These are phyloP conservation scores for Stephania yunnanensis DNA, from an alignment of 164 flowering plant genomes.

Conservation along the genomic window DNA sequence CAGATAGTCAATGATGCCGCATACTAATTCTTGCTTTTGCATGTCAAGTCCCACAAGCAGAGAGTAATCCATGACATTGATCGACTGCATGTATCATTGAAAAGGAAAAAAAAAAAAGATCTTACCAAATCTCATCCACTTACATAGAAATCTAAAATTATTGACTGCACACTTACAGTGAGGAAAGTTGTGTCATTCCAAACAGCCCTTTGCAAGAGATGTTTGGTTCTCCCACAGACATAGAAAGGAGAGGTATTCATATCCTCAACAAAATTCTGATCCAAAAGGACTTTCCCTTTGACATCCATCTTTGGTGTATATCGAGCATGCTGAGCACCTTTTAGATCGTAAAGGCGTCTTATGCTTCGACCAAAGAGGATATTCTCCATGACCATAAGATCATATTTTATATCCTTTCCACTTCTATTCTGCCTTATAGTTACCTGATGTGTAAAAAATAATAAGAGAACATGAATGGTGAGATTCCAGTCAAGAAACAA, in stretches of 20 bases:
- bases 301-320: constrained; percentile 43
- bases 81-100: constrained; percentile 46
- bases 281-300: constrained; percentile 69
- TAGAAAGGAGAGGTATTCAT: constrained; percentile 69
- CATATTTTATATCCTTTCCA: constrained; percentile 63
- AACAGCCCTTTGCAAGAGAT: constrained; percentile 63
- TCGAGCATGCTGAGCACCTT: constrained; percentile 83
- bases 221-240: constrained; percentile 59
- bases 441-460: constrained; percentile 43
- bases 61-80: constrained; percentile 95
- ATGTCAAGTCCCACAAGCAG: constrained; percentile 82
- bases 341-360: constrained; percentile 77
- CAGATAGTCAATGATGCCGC: constrained; percentile 91
- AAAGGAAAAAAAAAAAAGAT: neutral
- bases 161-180: constrained; percentile 47
- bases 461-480: neutral
- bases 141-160: neutral
- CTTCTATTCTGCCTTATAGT: constrained; percentile 47
- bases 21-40: constrained; percentile 57
- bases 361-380: constrained; percentile 62
- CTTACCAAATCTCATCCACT: neutral
- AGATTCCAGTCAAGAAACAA: neutral
- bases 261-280: constrained; percentile 86
- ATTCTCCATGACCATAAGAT: constrained; percentile 95
- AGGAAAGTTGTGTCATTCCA: constrained; percentile 95